Conservation (phyloP, 108 stramenopile species). For the Cyclostephanos invisitatus region DNA sequence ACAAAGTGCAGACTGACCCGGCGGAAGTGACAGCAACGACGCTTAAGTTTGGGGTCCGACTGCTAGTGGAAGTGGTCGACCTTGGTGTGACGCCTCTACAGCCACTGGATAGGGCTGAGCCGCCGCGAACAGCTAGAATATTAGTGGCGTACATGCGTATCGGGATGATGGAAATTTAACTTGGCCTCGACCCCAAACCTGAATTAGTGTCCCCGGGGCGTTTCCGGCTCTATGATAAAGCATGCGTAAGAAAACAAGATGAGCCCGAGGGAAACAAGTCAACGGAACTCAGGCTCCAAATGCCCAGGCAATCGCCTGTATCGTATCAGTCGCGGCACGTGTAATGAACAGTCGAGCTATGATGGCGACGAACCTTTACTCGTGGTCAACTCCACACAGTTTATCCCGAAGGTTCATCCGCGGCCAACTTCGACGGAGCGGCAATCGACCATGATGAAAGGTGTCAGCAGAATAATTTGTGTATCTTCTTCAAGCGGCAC, state of each 20-base stretch:
- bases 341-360: neutral
- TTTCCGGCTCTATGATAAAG: neutral
- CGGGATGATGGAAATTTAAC: neutral
- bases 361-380: neutral
- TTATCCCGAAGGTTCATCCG: neutral
- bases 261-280: neutral
- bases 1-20: slow-evolving; percentile 25
- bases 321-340: neutral
- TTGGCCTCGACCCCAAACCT: neutral
- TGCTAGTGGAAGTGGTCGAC: slow-evolving; percentile 7
- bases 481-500: no score
- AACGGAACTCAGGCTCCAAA: neutral
- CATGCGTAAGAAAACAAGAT: neutral
- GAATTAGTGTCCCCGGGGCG: neutral
- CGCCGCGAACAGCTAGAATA: slow-evolving; percentile 3
- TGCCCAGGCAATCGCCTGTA: neutral
- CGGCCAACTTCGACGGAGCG: no score
- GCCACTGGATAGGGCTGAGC: slow-evolving; percentile 3
- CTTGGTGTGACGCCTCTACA: slow-evolving; percentile 4
- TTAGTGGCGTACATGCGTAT: slow-evolving; percentile 2
- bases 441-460: no score
- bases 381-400: neutral
- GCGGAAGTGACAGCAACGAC: slow-evolving; percentile 16
- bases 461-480: neutral
- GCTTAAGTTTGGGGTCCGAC: neutral